Base-by-base conservation (phyloP, 2,329 filamentous ascomycete genomes). In the Neopestalotiopsis clavispora region DNA sequence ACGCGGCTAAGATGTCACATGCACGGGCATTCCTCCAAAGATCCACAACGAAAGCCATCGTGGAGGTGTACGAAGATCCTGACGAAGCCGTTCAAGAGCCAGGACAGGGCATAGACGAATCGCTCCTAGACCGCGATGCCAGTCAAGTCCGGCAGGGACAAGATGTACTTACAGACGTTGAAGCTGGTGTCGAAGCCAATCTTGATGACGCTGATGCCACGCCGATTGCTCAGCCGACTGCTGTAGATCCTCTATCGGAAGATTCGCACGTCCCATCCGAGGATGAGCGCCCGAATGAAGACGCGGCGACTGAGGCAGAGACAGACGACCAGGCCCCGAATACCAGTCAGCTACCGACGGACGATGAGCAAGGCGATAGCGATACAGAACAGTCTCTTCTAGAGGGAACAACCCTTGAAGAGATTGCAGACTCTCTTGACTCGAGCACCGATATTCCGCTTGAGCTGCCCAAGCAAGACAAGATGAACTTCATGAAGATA, bases 21-120 rank as follows among this genome's bases (percentile, higher is more conserved):
- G 93, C 94, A 14, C 89, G 95, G 71, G 94, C 94, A 0, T 95
- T 95, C 78, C 81, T 90, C 28, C 95, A 96, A 23, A 89, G 96
- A 72, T 94, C 94, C 56, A 95, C 94, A 20, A 97, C 95, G n/a
- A 96, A 95, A 75, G 95, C 96, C 6, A 95, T 97, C 70, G 95
- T 99, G 17, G 94, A 98, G 79, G 94, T 99, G 9, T 99, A 98
- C 78, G 92, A 93, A 73, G 94, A 97, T 78, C 94, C 97, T 4
- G 91, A 95, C 68, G 94, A 98, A 79, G 96, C 97, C 23, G 95
- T 98, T 12, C 92, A 94, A 73, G 94, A 97, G 76, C 88, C 89
- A 64, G 90, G 90, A 14, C 87, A 89, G 17, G 87, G 85, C 1
- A 89, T 92, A 58, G 92, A 94, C 67, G 90, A 92, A 52, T 80